A percentile compares a stretch with the other conserved stretches of the same genome.
phyloP scores from a whole-genome alignment of 257 asterid genomes.

The Solanum appendiculatum region DNA sequence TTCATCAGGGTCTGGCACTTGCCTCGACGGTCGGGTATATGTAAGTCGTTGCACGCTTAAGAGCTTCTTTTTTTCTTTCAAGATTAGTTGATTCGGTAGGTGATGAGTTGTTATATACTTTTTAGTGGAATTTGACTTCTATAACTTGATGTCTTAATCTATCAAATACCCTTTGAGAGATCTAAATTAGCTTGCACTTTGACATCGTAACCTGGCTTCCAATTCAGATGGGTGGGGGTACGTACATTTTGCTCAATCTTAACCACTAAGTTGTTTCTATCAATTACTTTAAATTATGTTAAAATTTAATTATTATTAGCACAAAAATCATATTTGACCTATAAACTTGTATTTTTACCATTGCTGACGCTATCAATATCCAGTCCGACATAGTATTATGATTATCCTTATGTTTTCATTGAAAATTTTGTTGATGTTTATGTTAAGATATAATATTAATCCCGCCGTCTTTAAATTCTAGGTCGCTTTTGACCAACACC shows the following conservation, averaged over 20 bases:
- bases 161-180: background rate
- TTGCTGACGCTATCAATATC: no score
- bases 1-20: background rate
- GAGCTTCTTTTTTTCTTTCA: background rate
- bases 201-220: no score
- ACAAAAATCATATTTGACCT: background rate
- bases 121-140: background rate
- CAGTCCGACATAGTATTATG: no score
- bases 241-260: no score
- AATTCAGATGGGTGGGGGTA: background rate
- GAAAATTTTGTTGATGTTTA: no score
- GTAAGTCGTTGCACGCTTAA: background rate
- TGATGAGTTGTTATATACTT: background rate
- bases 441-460: no score
- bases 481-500: background rate
- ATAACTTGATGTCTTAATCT: background rate
- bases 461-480: no score
- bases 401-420: no score
- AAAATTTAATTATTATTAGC: background rate
- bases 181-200: background rate
- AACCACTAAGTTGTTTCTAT: background rate
- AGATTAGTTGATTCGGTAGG: background rate
- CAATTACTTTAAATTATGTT: background rate
- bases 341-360: background rate
- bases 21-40: background rate